Conservation (phyloP, 805 yeast species). For the Metschnikowia peoriensis region DNA sequence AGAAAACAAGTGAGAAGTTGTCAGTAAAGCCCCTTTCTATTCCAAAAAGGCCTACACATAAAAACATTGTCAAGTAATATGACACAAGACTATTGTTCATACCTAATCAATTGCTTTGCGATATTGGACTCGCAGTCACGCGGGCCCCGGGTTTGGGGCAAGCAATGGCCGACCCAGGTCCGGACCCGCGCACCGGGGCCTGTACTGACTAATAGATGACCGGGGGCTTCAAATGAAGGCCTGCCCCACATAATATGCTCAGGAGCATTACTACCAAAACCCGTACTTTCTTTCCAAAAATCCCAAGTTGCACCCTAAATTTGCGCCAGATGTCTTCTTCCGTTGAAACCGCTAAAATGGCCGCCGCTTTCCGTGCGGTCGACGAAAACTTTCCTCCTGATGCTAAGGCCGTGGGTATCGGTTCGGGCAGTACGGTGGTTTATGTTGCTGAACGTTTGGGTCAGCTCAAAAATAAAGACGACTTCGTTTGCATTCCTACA, state of each 20-base stretch:
- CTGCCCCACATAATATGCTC: constrained; percentile 7
- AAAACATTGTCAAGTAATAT: too few relatives aligned
- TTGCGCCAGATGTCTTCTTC: constrained; percentile 12
- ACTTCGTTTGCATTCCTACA: constrained; percentile 85
- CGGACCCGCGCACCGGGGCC: neutral
- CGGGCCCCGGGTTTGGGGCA: neutral
- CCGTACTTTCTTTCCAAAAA: neutral
- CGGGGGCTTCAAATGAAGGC: neutral
- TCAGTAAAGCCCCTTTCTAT: too few relatives aligned
- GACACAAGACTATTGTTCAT: too few relatives aligned
- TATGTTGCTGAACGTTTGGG: constrained; percentile 94
- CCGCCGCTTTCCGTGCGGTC: constrained; percentile 90
- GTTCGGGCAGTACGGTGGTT: constrained; percentile 97
- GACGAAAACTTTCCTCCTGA: constrained; percentile 73
- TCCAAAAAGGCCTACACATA: too few relatives aligned
- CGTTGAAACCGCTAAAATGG: constrained; percentile 80
- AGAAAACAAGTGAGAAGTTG: too few relatives aligned
- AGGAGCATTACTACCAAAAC: neutral
- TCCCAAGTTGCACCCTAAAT: neutral
- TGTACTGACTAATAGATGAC: neutral
- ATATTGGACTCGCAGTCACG: neutral
- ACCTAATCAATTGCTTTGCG: neutral
- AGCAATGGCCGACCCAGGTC: neutral
- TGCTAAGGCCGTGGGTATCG: constrained; percentile 84
- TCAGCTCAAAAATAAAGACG: constrained; percentile 50